These are phyloP conservation scores for Geotrichum carabidarum DNA, from an alignment of 1,139 yeast genomes.

Conservation along the genomic window DNA sequence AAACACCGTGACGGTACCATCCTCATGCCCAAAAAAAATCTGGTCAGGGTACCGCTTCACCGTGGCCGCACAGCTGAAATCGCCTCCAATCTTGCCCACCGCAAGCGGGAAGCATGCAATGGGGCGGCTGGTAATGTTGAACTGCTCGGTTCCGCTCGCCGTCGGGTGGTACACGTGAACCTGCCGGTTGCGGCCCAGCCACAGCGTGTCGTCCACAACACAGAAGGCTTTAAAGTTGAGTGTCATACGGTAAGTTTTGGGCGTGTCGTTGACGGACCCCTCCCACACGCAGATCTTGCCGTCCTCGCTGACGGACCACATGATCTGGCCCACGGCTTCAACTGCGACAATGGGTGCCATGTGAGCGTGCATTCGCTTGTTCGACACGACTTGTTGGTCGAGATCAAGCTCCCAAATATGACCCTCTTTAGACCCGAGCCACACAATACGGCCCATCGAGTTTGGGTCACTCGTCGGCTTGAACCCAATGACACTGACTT, in stretches of 20 bases:
- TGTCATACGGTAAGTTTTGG: constrained; percentile 34
- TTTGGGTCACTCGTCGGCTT: constrained; percentile 22
- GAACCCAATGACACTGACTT: constrained; percentile 31
- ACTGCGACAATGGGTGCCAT: constrained; percentile 32
- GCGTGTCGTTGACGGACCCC: constrained; percentile 27
- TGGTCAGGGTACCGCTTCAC: constrained; percentile 29
- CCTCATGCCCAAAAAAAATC: constrained; percentile 42
- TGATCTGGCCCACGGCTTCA: constrained; percentile 25
- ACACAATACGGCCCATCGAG: constrained; percentile 26
- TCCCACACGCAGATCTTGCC: constrained; percentile 41
- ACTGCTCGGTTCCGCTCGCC: constrained; percentile 22
- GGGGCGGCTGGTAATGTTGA: constrained; percentile 32
- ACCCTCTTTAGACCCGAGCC: constrained; percentile 42
- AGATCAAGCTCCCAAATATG: constrained; percentile 34
- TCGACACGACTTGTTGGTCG: constrained; percentile 19
- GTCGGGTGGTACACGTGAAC: constrained; percentile 37
- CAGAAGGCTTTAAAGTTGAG: constrained; percentile 32
- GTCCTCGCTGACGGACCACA: constrained; percentile 41
- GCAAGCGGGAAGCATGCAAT: constrained; percentile 22
- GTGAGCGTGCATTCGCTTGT: constrained; percentile 33
- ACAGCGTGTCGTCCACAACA: constrained; percentile 32
- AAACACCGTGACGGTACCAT: constrained; percentile 40
- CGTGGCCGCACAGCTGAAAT: constrained; percentile 35
- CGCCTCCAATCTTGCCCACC: constrained; percentile 27
- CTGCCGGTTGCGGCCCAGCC: constrained; percentile 38